A percentile compares a stretch with the other conserved stretches of the same genome.
Evolutionary conservation across 768 basidiomycete genomes (phyloP).

Genomic region (Arthromyces matolae): DNA sequence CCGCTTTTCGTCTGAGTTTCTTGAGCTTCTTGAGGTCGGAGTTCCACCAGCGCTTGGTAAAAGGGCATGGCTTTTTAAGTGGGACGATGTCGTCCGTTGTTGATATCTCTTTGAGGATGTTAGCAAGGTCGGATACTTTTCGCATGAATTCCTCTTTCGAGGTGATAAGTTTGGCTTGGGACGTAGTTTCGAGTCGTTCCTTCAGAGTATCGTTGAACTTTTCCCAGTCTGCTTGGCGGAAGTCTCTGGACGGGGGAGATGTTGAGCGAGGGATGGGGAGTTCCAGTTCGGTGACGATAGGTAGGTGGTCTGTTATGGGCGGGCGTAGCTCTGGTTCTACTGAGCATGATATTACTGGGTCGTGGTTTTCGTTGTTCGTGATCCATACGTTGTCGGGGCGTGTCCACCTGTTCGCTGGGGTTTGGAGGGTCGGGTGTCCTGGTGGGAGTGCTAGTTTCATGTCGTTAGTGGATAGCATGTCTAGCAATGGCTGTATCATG

Average conservation of each 20-base stretch:
- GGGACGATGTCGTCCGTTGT: background rate
- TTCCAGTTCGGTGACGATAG: slow-evolving; percentile 25
- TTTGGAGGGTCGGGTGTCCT: background rate
- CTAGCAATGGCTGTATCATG: background rate
- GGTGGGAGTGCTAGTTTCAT: slow-evolving; percentile 4
- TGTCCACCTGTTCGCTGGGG: background rate
- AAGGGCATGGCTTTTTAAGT: slow-evolving; percentile 10
- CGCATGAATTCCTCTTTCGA: slow-evolving; percentile 1
- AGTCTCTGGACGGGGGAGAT: slow-evolving; percentile 15
- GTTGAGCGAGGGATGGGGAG: slow-evolving; percentile 1
- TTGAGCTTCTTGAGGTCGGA: slow-evolving; percentile 8
- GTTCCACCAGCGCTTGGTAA: slow-evolving; percentile 22
- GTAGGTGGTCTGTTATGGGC: slow-evolving; percentile 30
- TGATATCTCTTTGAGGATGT: slow-evolving; percentile 9
- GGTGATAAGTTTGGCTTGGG: background rate
- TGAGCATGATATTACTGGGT: slow-evolving; percentile 1
- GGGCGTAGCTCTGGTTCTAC: slow-evolving; percentile 5
- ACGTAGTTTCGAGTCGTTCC: background rate
- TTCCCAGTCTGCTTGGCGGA: slow-evolving; percentile 19
- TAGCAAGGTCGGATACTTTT: background rate
- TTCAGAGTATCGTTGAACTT: slow-evolving; percentile 16
- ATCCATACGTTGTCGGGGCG: slow-evolving; percentile 6
- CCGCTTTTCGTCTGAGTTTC: background rate
- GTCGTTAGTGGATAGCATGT: background rate
- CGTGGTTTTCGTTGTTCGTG: background rate